A percentile compares a stretch with the other conserved stretches of the same genome.
Evolutionary conservation across 441 rosid species (phyloP).

Genomic region (Populus trichocarpa): DNA sequence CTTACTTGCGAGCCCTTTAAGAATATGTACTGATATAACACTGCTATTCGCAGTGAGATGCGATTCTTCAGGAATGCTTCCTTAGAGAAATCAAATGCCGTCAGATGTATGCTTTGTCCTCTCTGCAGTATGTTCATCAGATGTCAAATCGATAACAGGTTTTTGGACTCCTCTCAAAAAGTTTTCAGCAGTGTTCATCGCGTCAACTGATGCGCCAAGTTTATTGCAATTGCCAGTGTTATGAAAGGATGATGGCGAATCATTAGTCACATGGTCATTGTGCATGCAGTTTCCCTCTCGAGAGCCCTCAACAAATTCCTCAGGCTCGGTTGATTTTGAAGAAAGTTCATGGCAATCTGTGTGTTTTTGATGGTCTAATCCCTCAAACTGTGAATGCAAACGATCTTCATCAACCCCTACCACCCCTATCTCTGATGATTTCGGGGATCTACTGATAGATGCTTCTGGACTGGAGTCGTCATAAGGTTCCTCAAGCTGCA

Average conservation of each 20-base stretch:
- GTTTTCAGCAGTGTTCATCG: constrained; percentile 12
- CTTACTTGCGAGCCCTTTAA: background rate
- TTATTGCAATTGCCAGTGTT: background rate
- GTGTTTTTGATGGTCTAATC: constrained; percentile 2
- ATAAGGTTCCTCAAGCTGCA: constrained; percentile 28
- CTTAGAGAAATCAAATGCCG: background rate
- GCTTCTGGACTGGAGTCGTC: constrained; percentile 17
- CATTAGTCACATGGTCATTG: constrained; percentile 21
- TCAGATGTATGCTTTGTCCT: background rate
- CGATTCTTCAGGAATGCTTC: background rate
- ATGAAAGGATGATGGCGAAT: constrained; percentile 13
- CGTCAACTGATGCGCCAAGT: constrained; percentile 18
- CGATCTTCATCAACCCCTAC: constrained; percentile 19
- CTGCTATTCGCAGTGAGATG: background rate
- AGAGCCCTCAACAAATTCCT: constrained; percentile 30
- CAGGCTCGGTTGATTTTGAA: constrained; percentile 18
- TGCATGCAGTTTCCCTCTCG: constrained; percentile 12
- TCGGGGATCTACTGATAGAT: constrained; percentile 25
- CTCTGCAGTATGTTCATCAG: constrained; percentile 1
- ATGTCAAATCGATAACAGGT: background rate
- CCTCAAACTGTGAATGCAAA: constrained; percentile 21
- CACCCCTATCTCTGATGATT: constrained; percentile 21
- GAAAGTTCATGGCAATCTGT: constrained; percentile 17
- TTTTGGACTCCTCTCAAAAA: constrained; percentile 11
- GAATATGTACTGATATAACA: background rate